Conservation (phyloP, 1,139 yeast species). For the Candida anutae region DNA sequence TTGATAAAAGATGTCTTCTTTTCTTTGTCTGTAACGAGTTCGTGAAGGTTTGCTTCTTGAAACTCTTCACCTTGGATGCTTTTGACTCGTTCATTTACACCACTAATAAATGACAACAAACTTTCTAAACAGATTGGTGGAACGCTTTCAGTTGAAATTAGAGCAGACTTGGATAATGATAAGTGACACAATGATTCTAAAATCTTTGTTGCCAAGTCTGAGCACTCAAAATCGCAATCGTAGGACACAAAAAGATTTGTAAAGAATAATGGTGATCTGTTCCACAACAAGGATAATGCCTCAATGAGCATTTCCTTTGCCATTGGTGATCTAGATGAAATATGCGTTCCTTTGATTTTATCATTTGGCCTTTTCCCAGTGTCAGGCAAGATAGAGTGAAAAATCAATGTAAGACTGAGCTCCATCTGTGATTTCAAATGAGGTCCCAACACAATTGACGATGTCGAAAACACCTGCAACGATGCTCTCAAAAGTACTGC, state of each 20-base stretch:
- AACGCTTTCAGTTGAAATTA: slow-evolving; percentile 71
- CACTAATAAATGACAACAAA: slow-evolving; percentile 58
- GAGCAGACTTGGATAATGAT: slow-evolving; percentile 75
- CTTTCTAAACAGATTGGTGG: slow-evolving; percentile 95
- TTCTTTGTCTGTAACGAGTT: slow-evolving; percentile 39
- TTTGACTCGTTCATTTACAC: slow-evolving; percentile 54
- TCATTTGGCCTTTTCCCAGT: slow-evolving; percentile 12
- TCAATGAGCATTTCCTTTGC: slow-evolving; percentile 78
- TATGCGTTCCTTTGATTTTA: slow-evolving; percentile 14
- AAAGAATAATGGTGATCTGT: slow-evolving; percentile 73
- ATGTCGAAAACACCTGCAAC: slow-evolving; percentile 65
- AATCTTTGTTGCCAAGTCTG: slow-evolving; percentile 67
- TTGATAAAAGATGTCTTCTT: slow-evolving; percentile 67
- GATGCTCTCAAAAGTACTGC: slow-evolving; percentile 68
- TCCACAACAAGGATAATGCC: slow-evolving; percentile 75
- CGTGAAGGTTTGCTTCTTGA: slow-evolving; percentile 13
- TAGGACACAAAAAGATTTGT: slow-evolving; percentile 71
- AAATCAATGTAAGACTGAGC: slow-evolving; percentile 51
- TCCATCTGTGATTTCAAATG: slow-evolving; percentile 62
- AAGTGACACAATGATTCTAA: slow-evolving; percentile 67
- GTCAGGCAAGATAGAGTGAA: slow-evolving; percentile 45
- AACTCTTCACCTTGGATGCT: slow-evolving; percentile 11
- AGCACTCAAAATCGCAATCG: slow-evolving; percentile 86
- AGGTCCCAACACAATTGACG: slow-evolving; percentile 51
- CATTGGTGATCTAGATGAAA: slow-evolving; percentile 22